A percentile compares a stretch with the other conserved stretches of the same genome.
Conservation (phyloP, 306 rosid species). For the Chamaecrista fasciculata region DNA sequence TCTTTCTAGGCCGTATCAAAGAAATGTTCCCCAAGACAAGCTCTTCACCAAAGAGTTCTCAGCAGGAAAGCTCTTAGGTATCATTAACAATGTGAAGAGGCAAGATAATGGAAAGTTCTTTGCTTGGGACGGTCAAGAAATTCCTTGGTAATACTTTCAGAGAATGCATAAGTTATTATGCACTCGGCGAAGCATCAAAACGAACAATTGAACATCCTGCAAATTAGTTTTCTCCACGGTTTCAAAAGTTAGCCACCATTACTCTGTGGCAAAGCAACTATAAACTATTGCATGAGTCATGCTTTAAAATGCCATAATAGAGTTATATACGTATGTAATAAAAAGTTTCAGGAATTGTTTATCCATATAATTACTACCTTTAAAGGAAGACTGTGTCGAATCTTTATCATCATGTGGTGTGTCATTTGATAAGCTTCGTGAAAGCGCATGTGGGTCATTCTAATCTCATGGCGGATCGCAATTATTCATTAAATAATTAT, state of each 20-base stretch:
- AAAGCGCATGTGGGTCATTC: constrained; percentile 14
- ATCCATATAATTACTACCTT: not conserved
- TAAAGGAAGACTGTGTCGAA: not conserved
- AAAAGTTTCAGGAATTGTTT: not conserved
- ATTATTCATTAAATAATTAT: not conserved
- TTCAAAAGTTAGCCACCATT: too few species aligned
- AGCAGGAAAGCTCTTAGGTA: constrained; percentile 65
- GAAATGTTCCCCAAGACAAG: constrained; percentile 72
- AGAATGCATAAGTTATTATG: too few species aligned
- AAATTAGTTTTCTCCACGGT: too few species aligned
- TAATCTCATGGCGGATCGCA: not conserved
- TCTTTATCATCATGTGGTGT: not conserved
- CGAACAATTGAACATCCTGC: too few species aligned
- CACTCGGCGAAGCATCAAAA: too few species aligned
- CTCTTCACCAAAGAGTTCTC: constrained; percentile 82
- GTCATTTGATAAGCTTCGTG: constrained; percentile 1
- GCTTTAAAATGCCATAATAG: not conserved
- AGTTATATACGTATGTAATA: not conserved
- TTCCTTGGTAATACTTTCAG: constrained; percentile 68
- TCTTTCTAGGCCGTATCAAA: constrained; percentile 91
- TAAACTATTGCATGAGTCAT: too few species aligned
- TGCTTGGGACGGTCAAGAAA: constrained; percentile 98
- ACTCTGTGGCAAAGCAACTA: too few species aligned
- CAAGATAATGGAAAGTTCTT: constrained; percentile 87
- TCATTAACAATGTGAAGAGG: constrained; percentile 59